Base-by-base conservation (phyloP, 345 rosid genomes). In the Gossypium rotundifolium region DNA sequence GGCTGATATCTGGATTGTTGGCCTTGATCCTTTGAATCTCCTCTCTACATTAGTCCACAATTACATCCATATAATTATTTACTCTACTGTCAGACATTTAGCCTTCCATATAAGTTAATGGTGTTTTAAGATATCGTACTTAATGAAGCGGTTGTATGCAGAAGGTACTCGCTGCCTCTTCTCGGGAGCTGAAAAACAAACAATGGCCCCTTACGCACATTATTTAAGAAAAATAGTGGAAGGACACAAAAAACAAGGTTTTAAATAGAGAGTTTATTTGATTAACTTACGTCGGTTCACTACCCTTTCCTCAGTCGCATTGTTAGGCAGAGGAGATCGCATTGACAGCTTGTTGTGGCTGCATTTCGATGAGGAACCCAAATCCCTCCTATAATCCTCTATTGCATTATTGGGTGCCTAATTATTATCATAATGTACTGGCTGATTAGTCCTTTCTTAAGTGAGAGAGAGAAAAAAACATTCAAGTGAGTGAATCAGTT, bases 11-110 rank as follows among this genome's bases (percentile, higher is more conserved):
- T 20, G 99, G 98, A 79, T 94, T 92, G 63, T 88, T 91, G n/a
- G 94, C 91, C 81, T 94, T 94, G 82, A 94, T 94, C 91, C 99
- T 94, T 80, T 92, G 98, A 74, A 94, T 94, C 90, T 94, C 97
- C 90, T 94, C 98, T 76, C 99, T 94, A 65, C 64, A 52, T 22
- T 46, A 14, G 48, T 23, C 9, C 11, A 13, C 48, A 12, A 67
- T 44, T 11, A 18, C 2, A 1, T 8, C 22, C 11, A 2, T 55
- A 8, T 9, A 57, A 9, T 33, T 33, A 33, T 33, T 33, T 33
- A 33, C 40, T 5, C 7, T 33, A 33, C 40, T 5, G 40, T 5
- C 40, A 33, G 40, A 33, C 40, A 33, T 33, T 33, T 33, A 33
- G 7, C 40, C 40, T 33, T 33, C 3, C 2, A 44, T 20, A 65